Conservation (phyloP, 306 rosid species). For the Boehmeria nivea region DNA sequence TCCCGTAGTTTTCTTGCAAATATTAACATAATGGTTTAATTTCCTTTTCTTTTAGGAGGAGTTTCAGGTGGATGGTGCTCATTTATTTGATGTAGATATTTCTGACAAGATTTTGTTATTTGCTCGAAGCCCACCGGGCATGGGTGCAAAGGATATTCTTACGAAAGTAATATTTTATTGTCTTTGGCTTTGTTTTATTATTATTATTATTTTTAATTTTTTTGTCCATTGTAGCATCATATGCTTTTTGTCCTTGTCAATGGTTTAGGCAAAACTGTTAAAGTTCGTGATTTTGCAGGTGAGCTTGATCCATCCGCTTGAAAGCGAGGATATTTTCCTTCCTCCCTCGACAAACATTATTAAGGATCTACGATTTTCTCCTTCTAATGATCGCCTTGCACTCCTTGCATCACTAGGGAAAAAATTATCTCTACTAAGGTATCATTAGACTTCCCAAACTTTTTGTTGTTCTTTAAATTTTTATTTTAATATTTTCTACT, state of each 20-base stretch:
- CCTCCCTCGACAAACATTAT: conserved; percentile 49
- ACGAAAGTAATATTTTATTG: conserved; percentile 56
- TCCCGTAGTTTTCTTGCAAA: background rate
- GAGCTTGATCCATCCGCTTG: conserved; percentile 78
- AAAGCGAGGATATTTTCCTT: conserved; percentile 63
- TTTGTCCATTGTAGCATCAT: too few relatives aligned
- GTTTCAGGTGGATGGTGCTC: conserved; percentile 61
- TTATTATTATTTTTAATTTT: too few relatives aligned
- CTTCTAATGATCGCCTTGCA: conserved; percentile 45
- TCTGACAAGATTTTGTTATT: conserved; percentile 58
- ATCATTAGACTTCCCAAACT: conserved; percentile 9
- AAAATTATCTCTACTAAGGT: conserved; percentile 82
- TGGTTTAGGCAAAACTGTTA: conserved; percentile 6
- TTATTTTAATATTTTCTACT: background rate
- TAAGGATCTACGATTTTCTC: conserved; percentile 69
- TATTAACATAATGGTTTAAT: conserved; percentile 26
- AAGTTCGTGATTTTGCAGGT: conserved; percentile 53
- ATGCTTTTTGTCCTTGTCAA: conserved; percentile 5
- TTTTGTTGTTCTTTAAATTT: background rate
- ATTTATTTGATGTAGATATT: conserved; percentile 57
- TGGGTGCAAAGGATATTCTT: conserved; percentile 42
- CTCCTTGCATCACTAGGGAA: conserved; percentile 65
- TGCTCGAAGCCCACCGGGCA: conserved; percentile 55
- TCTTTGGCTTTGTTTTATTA: conserved; percentile 8
- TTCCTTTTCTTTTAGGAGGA: conserved; percentile 41